phyloP scores from a whole-genome alignment of 2,329 filamentous ascomycete species.

The Xylariomycetidae sp. region DNA sequence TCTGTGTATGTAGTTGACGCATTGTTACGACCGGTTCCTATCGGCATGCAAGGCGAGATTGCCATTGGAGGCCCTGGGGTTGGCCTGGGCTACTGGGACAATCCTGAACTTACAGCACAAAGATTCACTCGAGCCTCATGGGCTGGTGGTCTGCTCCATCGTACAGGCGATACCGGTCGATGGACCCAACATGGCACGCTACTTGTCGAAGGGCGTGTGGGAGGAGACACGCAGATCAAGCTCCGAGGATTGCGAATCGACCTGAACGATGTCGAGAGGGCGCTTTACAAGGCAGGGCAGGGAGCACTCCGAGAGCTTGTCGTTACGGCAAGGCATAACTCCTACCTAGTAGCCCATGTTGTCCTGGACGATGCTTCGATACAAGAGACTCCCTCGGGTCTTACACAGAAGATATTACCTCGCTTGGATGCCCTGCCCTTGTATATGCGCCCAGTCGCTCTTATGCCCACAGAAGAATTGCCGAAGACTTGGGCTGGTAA shows the following conservation, averaged over 20 bases:
- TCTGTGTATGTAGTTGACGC: conserved; percentile 8
- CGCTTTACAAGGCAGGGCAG: conserved; percentile 14
- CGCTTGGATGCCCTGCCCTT: no score
- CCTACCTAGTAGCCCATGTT: no score
- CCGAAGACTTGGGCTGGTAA: no score
- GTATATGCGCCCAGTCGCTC: no score
- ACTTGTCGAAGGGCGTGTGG: conserved; percentile 23
- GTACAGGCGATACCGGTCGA: conserved; percentile 8
- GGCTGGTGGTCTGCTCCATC: conserved; percentile 5
- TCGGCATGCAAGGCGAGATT: conserved; percentile 8
- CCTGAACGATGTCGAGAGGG: conserved; percentile 32
- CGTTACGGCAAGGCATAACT: no score
- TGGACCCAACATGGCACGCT: conserved; percentile 4
- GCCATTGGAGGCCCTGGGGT: conserved; percentile 7
- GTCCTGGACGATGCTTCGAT: no score
- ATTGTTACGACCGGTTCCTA: conserved; percentile 3
- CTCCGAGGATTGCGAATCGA: conserved; percentile 30
- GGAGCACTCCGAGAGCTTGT: no score
- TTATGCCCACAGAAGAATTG: no score
- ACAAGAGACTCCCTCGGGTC: no score
- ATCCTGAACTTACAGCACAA: conserved; percentile 6
- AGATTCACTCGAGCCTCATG: conserved; percentile 2
- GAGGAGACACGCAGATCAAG: conserved; percentile 37
- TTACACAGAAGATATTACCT: no score
- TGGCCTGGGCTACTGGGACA: conserved; percentile 5